These are phyloP conservation scores for Chamaecyparis obtusa DNA, from an alignment of 75 land plant species.

Conservation along the genomic window DNA sequence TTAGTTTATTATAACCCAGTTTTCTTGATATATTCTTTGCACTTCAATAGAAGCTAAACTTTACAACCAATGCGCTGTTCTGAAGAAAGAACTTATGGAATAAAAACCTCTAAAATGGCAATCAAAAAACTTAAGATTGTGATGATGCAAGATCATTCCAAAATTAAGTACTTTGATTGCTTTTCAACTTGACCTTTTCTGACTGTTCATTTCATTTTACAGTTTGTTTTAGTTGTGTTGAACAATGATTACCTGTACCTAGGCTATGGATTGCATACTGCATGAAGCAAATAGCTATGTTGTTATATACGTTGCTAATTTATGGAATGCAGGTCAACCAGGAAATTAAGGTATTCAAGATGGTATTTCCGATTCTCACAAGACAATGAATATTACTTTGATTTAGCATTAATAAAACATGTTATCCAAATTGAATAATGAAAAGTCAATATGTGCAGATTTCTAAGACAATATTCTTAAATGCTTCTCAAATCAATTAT, in stretches of 20 bases:
- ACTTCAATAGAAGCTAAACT: background rate
- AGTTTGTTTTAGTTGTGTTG: background rate
- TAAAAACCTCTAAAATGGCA: background rate
- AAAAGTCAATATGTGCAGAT: too few species aligned
- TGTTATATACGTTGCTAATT: background rate
- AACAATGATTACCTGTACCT: background rate
- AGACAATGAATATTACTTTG: background rate
- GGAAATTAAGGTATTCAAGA: background rate
- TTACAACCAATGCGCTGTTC: background rate
- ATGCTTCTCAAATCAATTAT: too few species aligned
- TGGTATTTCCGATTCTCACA: background rate
- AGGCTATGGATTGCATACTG: background rate
- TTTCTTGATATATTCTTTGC: background rate
- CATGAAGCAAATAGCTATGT: background rate
- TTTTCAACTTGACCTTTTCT: background rate
- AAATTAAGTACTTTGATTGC: background rate
- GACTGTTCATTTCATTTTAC: background rate
- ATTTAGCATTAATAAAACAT: too few species aligned
- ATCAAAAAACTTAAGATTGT: background rate
- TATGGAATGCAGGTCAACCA: background rate
- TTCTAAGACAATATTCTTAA: too few species aligned
- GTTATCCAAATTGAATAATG: too few species aligned
- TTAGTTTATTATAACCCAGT: background rate
- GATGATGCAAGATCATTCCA: background rate
- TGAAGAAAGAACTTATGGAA: background rate